Base-by-base conservation (phyloP, 352 stramenopile genomes). In the Pythium biforme region DNA sequence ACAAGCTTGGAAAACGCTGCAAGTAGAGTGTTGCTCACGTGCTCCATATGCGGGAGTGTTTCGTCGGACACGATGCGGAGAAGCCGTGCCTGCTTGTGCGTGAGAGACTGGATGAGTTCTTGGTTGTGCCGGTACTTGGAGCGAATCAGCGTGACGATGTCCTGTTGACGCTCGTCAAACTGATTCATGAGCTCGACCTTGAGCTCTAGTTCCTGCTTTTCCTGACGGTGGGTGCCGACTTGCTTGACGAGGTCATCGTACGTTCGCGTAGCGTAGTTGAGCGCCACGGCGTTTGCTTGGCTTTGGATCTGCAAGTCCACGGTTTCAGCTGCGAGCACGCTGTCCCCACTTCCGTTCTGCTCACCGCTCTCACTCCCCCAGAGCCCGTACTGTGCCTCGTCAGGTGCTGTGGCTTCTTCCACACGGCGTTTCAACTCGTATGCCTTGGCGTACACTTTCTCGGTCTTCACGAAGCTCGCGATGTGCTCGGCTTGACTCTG, bases 401-500 rank as follows among this genome's bases (percentile, higher is more conserved):
- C 58, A 3, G 60, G 41, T 23, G 39, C 46, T n/a, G 43, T 33
- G 22, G 55, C 51, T 52, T 62, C 41, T 3, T 59, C 27, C 5
- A 72, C 51, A 4, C 23, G 41, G 15, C 46, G 41, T 27, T 68
- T 69, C 4, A 68, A 54, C 12, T 74, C 64, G 0, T 55, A 40
- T 0, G 62, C 72, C 29, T 69, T 68, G 0, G 55, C 55, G 37
- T 83, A 83, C 5, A 53, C 25, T 12, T 63, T 64, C 31, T 83
- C 73, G 0, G 70, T 76, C 15, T 65, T 60, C 11, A 78, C 10
- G 51, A 81, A 84, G 17, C 59, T 64, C 22, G 56, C 59, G 31
- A 84, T 79, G 46, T 83, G 75, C 48, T 79, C 52, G 3, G 70
- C 59, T 46, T 84, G 75, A 54, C 68, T 72, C n/a, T 59, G 49